Conservation (phyloP, 352 stramenopile genomes). For the Phytophthora palmivora region DNA sequence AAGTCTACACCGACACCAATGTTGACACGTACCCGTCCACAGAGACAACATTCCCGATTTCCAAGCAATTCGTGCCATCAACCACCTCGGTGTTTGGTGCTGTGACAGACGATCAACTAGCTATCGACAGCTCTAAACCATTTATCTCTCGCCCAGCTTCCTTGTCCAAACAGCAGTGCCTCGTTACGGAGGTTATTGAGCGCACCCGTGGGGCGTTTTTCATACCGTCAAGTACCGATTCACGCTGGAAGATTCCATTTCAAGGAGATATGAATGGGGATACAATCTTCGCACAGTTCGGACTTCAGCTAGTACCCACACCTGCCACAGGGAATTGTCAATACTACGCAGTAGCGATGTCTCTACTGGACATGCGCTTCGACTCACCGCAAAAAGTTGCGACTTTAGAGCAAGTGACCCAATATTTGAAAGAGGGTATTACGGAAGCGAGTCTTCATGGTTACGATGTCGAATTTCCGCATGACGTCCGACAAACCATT, state of each 20-base stretch:
- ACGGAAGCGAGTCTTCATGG: slow-evolving; percentile 9
- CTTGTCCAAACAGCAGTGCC: slow-evolving; percentile 4
- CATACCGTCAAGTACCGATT: slow-evolving; percentile 5
- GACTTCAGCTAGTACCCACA: slow-evolving; percentile 8
- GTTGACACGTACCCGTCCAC: neutral
- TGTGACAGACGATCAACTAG: neutral
- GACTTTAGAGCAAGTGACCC: slow-evolving; percentile 9
- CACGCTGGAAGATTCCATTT: slow-evolving; percentile 3
- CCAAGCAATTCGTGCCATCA: neutral
- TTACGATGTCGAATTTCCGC: slow-evolving; percentile 28
- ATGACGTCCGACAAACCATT: slow-evolving; percentile 29
- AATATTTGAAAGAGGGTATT: slow-evolving; percentile 19
- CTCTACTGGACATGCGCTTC: slow-evolving; percentile 11
- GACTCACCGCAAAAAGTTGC: slow-evolving; percentile 9
- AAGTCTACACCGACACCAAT: neutral
- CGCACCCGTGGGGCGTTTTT: neutral
- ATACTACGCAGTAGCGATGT: slow-evolving; percentile 29
- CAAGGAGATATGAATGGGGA: slow-evolving; percentile 5
- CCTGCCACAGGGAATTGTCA: slow-evolving; percentile 27
- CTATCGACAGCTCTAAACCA: slow-evolving; percentile 3
- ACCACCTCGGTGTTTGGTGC: neutral
- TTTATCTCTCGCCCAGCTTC: slow-evolving; percentile 6
- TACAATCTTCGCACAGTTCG: slow-evolving; percentile 4
- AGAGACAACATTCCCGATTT: neutral
- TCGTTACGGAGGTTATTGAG: slow-evolving; percentile 11